Base-by-base conservation (phyloP, 805 yeast genomes). In the Wickerhamiella bombiphila region DNA sequence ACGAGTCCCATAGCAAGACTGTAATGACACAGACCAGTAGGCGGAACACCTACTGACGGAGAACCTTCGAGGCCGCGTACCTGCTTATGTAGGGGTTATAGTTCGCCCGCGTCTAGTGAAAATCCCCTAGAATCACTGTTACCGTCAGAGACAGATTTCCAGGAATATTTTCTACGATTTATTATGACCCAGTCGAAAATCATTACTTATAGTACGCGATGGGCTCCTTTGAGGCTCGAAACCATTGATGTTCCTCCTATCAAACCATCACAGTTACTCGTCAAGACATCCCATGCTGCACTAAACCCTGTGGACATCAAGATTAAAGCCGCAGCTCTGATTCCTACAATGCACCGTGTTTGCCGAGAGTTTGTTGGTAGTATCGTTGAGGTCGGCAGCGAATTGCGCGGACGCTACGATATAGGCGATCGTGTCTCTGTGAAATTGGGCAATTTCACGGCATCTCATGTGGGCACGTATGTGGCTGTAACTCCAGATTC, bases 301-400 rank as follows among this genome's bases (percentile, higher is more conserved):
- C 58, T 80, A 25, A 76, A 75, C 48, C 80, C 88, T 2, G 63
- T 70, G 35, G 93, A 80, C 50, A 50, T 75, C 46, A 66, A 74
- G 41, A 69, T 77, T 29, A 41, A 42, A 29, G 29, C 36, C 29
- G 13, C 42, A 13, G 40, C 42, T 7, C 28, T 35, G 2, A 14
- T 36, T 20, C 45, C 39, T 7, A 11, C 32, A 5, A n/a, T 14
- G 13, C 26, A 29, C 15, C 29, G 32, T 5, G 54, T 76, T 21
- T 91, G 91, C 1, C 69, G 78, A 47, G 86, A 77, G 45, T 80
- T 69, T 53, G 60, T 73, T 18, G 93, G 93, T 17, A 58, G 58
- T 3, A 59, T 80, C 21, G 61, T 63, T 3, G 65, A 66, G 21
- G 71, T 74, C 16, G 88, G 88, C 6, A 50, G 55, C 9, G 58